Base-by-base conservation (phyloP, 148 eudicot species). In the Euryodendron excelsum region DNA sequence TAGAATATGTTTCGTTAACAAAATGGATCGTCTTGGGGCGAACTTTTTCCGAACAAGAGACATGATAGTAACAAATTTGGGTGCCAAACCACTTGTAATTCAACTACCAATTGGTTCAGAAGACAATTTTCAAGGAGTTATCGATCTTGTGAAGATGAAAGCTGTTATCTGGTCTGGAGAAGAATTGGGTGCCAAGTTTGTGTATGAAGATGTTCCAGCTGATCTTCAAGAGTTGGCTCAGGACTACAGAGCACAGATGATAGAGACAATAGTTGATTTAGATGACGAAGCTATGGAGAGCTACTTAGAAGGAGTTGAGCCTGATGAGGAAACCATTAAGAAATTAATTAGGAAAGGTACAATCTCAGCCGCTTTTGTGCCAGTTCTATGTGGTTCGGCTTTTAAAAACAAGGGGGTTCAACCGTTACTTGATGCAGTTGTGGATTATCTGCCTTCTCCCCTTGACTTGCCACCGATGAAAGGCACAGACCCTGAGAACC, bases 1-100 rank as follows among this genome's bases (percentile, higher is more conserved):
- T 12, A 85, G 99, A 62, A 92, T 96, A 64, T 96, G 99, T 73
- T 96, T 96, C 66, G 97, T 96, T 39, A 96, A 96, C 79, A 96
- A 96, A 85, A 96, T 96, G 99, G 99, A 96, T 65, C 95, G 99
- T 25, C 85, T 96, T 76, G 99, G 99, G 69, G 99, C 99, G 20
- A 93, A 96, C 83, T 96, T 96, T 86, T 93, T 82, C 79, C 82
- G 98, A 78, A 96, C 99, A 47, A 87, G 97, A 80, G 99, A 96
- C 79, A 96, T 96, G 99, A 96, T 93, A 55, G 90, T 96, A 17
- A 85, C 93, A 50, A 96, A 96, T 81, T 86, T 96, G 83, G 99
- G 99, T 71, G 99, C 99, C 6, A 91, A 89, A 45, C 99, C 99
- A 0, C 91, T 93, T 66, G 99, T 93, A 12, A 74, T 96, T 79